phyloP scores from a whole-genome alignment of 1,284 basidiomycete species.

The Cryptococcus floricola region DNA sequence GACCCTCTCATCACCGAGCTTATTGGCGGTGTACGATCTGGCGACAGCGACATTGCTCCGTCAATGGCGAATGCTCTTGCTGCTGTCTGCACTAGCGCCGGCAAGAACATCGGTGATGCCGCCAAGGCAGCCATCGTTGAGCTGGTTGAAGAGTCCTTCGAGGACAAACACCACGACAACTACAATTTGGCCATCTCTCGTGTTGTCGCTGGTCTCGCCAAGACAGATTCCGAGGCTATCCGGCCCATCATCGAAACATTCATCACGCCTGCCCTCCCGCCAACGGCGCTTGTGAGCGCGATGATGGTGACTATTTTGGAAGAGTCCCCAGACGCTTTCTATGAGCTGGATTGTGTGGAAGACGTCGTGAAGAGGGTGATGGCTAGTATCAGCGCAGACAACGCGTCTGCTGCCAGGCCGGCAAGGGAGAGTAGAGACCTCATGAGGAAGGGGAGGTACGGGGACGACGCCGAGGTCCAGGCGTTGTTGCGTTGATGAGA shows the following conservation, averaged over 20 bases:
- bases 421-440: conserved; percentile 79
- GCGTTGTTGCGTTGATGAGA: conserved; percentile 5
- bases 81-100: conserved; percentile 68
- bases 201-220: conserved; percentile 64
- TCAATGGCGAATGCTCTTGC: conserved; percentile 74
- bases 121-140: conserved; percentile 69
- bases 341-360: conserved; percentile 58
- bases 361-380: conserved; percentile 69
- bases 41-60: conserved; percentile 69
- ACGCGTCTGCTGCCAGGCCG: conserved; percentile 68
- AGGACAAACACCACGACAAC: conserved; percentile 65
- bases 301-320: conserved; percentile 64
- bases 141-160: conserved; percentile 74
- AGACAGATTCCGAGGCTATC: conserved; percentile 61
- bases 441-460: conserved; percentile 52
- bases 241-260: conserved; percentile 61
- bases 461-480: conserved; percentile 13
- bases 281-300: conserved; percentile 55
- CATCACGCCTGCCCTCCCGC: conserved; percentile 34
- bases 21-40: conserved; percentile 52
- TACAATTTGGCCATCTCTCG: conserved; percentile 67
- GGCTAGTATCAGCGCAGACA: conserved; percentile 66
- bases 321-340: conserved; percentile 60
- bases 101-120: conserved; percentile 70
- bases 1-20: conserved; percentile 80